Evolutionary conservation across 2,329 filamentous ascomycete species (phyloP), one percentile per base, ranked within the genome.

Genomic region (Aspergillus uvarum): DNA sequence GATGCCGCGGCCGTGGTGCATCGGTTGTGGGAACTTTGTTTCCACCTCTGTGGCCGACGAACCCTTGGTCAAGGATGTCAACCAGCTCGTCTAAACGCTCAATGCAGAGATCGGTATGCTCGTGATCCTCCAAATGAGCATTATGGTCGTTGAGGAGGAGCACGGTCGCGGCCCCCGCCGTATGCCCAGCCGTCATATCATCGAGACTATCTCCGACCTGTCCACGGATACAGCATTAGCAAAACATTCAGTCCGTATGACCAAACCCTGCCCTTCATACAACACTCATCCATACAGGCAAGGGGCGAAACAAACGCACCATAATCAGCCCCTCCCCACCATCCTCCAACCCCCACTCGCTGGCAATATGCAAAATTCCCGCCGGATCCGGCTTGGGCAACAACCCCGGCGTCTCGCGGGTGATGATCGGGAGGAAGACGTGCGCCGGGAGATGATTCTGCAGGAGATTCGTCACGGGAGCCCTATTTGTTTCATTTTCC

Each of bases 121-220:
- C 83, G 71, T 96, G 90, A 24, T 85, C 81, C 7, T 82, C 85
- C 59, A 96, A 73, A 65, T 89, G 82, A 58, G 75, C 76, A 72
- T 96, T 96, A n/a, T 84, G 87, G n/a, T 91, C 86, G 70, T 96
- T 96, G 16, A 89, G 83, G 49, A 99, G 80, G 72, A 98, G 72
- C n/a, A 98, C 92, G 0, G 95, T 98, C 35, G 92, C 90, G 1
- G 93, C 91, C 1, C 94, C 94, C 0, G 94, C 94, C 55, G 82
- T 82, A 61, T 89, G 85, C 0, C 95, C 94, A 0, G 94, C 92
- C 7, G 89, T 90, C 86, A 98, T 96, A 73, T 99, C 95, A 74
- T 98, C 95, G 58, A 96, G 86, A 16, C 89, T 92, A 72, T 94
- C 90, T 4, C 90, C 90, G 22, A 82, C 80, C 80, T 77, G 68